Conservation (phyloP, 2,329 filamentous ascomycete genomes). For the Trichoderma sp. region DNA sequence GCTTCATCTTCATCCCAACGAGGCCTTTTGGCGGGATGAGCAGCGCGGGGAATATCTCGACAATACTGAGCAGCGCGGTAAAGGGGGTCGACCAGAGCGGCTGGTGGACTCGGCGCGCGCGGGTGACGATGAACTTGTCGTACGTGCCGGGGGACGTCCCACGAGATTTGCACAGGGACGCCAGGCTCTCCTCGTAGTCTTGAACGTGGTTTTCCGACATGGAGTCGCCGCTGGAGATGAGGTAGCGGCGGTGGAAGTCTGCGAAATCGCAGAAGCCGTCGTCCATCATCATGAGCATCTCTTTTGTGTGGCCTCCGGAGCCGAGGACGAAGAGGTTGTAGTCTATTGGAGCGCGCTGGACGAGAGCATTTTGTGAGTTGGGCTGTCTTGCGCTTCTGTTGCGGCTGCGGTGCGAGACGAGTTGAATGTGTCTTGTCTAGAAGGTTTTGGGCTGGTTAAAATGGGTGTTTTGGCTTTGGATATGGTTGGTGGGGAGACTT, state of each 20-base stretch:
- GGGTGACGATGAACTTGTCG: constrained; percentile 65
- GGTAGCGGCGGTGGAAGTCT: constrained; percentile 71
- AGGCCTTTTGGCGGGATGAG: constrained; percentile 31
- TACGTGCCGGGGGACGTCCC: constrained; percentile 47
- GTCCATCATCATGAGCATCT: constrained; percentile 84
- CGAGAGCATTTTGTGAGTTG: constrained; percentile 9
- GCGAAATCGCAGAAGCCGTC: constrained; percentile 51
- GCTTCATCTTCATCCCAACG: constrained; percentile 21
- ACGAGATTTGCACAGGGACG: constrained; percentile 23
- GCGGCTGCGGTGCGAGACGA: constrained; percentile 26
- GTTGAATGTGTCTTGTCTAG: constrained; percentile 34
- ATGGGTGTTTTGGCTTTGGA: background rate
- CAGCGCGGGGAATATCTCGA: constrained; percentile 59
- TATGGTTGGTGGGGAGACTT: constrained; percentile 12
- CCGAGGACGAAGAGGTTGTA: constrained; percentile 81
- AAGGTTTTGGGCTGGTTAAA: background rate
- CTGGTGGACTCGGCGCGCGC: constrained; percentile 82
- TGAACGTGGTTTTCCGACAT: constrained; percentile 68
- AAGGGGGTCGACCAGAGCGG: constrained; percentile 69
- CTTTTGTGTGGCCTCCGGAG: constrained; percentile 89
- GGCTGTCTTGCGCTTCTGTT: constrained; percentile 20
- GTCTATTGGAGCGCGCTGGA: constrained; percentile 24
- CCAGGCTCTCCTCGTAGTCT: constrained; percentile 40
- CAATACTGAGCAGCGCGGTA: constrained; percentile 64
- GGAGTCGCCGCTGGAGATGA: constrained; percentile 73